Evolutionary conservation across 2,329 filamentous ascomycete genomes (phyloP).

Genomic region (Colletotrichum sp.): DNA sequence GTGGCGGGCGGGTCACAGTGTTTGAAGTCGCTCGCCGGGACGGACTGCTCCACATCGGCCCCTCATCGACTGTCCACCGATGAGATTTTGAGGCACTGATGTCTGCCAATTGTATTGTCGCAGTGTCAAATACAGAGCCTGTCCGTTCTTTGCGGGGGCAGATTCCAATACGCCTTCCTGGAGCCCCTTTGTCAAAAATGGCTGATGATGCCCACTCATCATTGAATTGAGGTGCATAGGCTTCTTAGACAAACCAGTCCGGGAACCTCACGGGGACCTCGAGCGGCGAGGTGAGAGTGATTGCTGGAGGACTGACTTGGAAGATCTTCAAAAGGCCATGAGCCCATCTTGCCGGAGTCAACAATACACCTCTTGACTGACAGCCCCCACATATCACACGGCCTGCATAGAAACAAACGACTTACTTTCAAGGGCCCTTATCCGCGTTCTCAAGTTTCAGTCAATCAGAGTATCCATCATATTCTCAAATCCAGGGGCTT

Average conservation of each 20-base stretch:
- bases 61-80: neutral
- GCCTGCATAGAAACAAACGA: fast-evolving
- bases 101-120: neutral
- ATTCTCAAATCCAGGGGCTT: neutral
- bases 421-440: neutral
- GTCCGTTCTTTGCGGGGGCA: neutral
- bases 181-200: neutral
- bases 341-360: neutral
- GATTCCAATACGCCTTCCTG: neutral
- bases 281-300: neutral
- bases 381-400: neutral
- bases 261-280: neutral
- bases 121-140: neutral
- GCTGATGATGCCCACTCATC: neutral
- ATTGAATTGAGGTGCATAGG: neutral
- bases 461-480: neutral
- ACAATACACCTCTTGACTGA: neutral
- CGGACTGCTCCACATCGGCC: neutral
- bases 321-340: fast-evolving
- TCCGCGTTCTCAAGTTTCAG: neutral
- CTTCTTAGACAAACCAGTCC: neutral
- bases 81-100: neutral
- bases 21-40: neutral
- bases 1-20: neutral
- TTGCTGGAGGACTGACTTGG: neutral